A percentile compares a stretch with the other conserved stretches of the same genome.
These are phyloP conservation scores for Fusarium buxicola DNA, from an alignment of 2,329 filamentous ascomycete species.

Conservation along the genomic window DNA sequence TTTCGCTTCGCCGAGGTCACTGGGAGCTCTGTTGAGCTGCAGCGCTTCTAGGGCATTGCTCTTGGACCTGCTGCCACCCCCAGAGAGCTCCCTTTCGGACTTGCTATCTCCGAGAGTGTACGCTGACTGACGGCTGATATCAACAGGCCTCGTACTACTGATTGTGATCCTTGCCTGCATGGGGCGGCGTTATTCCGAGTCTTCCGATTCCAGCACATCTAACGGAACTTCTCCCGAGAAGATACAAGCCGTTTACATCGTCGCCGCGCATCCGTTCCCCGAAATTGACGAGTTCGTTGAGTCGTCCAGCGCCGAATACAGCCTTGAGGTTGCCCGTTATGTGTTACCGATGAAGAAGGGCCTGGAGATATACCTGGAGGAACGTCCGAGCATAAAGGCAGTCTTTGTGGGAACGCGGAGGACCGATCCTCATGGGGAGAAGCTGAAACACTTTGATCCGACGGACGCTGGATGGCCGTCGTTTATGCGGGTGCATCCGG, in stretches of 20 bases:
- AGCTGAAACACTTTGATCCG: constrained; percentile 82
- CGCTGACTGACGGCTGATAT: constrained; percentile 4
- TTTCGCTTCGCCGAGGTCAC: background rate
- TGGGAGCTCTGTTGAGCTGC: background rate
- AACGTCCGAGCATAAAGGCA: constrained; percentile 73
- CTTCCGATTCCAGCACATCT: constrained; percentile 40
- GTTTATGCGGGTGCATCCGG: constrained; percentile 93
- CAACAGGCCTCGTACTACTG: constrained; percentile 79
- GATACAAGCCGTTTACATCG: constrained; percentile 89
- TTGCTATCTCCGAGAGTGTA: background rate
- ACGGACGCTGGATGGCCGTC: constrained; percentile 92
- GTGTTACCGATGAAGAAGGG: constrained; percentile 83
- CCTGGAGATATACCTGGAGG: constrained; percentile 79
- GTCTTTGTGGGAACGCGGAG: constrained; percentile 74
- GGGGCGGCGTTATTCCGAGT: constrained; percentile 52
- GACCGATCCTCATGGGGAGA: constrained; percentile 90
- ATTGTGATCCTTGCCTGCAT: constrained; percentile 82
- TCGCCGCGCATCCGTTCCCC: constrained; percentile 83
- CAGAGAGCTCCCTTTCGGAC: background rate
- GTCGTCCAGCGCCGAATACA: constrained; percentile 73
- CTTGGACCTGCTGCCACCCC: background rate
- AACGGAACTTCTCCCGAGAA: constrained; percentile 50
- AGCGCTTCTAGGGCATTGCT: background rate
- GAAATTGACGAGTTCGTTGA: constrained; percentile 89
- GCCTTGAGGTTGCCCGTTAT: constrained; percentile 80